phyloP scores from a whole-genome alignment of 2,329 filamentous ascomycete species.

The Trichoderma sp. region DNA sequence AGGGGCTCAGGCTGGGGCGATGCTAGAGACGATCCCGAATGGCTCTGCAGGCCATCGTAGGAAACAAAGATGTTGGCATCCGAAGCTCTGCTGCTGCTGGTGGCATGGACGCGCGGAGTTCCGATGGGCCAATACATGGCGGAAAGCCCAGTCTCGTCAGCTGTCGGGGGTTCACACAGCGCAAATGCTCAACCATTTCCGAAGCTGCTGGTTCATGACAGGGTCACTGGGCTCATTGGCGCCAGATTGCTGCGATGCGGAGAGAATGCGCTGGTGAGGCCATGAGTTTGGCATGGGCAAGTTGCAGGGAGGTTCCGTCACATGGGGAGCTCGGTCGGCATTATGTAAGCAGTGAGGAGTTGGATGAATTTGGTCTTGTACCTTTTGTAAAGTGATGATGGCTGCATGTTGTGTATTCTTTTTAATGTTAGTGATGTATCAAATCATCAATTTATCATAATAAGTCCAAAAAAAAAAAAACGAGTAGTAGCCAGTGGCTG shows the following conservation, averaged over 20 bases:
- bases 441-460: background rate
- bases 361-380: background rate
- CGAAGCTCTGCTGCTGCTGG: slow-evolving; percentile 64
- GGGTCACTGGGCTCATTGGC: slow-evolving; percentile 6
- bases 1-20: slow-evolving; percentile 22
- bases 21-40: slow-evolving; percentile 32
- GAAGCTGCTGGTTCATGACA: background rate
- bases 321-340: background rate
- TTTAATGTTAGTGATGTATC: background rate
- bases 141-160: slow-evolving; percentile 32
- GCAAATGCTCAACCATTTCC: slow-evolving; percentile 20
- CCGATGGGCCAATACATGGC: slow-evolving; percentile 92
- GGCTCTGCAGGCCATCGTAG: slow-evolving; percentile 59
- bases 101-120: slow-evolving; percentile 80
- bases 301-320: slow-evolving; percentile 1
- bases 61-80: slow-evolving; percentile 54
- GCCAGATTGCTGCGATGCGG: slow-evolving; percentile 8
- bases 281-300: background rate
- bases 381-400: background rate
- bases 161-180: slow-evolving; percentile 21
- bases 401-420: background rate
- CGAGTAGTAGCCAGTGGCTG: background rate
- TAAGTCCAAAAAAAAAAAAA: background rate
- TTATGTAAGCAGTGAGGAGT: slow-evolving; percentile 10
- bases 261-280: background rate